These are phyloP conservation scores for Sporothrix protearum DNA, from an alignment of 2,329 filamentous ascomycete species.

Conservation along the genomic window DNA sequence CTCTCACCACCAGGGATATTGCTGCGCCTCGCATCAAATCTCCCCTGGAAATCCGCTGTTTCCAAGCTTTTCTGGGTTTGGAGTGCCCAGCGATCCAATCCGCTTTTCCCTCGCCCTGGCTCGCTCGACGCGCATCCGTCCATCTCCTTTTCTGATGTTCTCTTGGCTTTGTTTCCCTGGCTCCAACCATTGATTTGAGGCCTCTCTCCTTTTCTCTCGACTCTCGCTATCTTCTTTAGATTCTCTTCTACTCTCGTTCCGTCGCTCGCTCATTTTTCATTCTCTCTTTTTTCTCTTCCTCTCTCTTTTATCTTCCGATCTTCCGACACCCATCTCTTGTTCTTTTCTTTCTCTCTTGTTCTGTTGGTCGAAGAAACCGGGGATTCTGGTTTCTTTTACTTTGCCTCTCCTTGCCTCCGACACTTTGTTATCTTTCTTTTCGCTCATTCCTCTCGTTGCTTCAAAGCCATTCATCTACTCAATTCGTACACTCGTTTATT, in stretches of 20 bases:
- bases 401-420: neutral
- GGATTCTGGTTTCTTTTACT: neutral
- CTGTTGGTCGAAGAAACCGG: neutral
- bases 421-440: neutral
- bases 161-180: conserved; percentile 3
- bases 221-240: neutral
- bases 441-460: conserved; percentile 11
- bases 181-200: neutral
- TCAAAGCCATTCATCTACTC: neutral
- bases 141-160: conserved; percentile 11
- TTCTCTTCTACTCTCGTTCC: neutral
- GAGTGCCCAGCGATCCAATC: conserved; percentile 15
- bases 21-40: conserved; percentile 30
- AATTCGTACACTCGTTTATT: conserved; percentile 19
- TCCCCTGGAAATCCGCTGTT: conserved; percentile 22
- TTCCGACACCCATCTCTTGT: neutral
- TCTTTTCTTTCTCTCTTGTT: too few species aligned
- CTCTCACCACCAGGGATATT: conserved; percentile 6
- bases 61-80: conserved; percentile 21
- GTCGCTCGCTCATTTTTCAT: conserved; percentile 1
- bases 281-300: neutral
- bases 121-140: neutral
- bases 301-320: neutral
- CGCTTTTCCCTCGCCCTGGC: neutral
- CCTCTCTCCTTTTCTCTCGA: neutral